Base-by-base conservation (phyloP, 2,329 filamentous ascomycete genomes). In the Aspergillus bombycis region DNA sequence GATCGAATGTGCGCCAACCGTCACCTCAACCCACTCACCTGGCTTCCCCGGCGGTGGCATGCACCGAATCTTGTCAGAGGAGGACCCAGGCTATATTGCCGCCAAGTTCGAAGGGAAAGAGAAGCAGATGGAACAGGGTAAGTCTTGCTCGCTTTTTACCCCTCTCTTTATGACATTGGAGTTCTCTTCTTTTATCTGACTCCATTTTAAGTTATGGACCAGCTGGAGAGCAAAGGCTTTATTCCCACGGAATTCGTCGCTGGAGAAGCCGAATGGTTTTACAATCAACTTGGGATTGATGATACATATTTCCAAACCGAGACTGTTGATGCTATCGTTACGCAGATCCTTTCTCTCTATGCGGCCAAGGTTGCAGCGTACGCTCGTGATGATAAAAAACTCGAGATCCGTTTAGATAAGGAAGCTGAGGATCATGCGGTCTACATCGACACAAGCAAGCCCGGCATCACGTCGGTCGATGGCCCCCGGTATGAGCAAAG, bases 261-360 rank as follows among this genome's bases (percentile, higher is more conserved):
- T 67, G 86, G 89, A 30, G 94, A 99, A 81, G 92, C 94, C 58
- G 86, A 88, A 64, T 99, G 95, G 94, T 99, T 99, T 84, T 99
- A 99, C 84, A 92, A 95, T 77, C 91, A 96, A 79, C 88, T 99
- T 28, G 95, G 95, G 71, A 99, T 99, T 72, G 95, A 99, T 75
- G 95, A 97, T 84, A 94, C 96, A 81, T 98, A 97, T 84, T 98
- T 98, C 82, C 89, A 94, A 76, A 93, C 94, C 69, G 94, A 97
- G 82, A 88, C 86, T 5, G 91, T 91, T 21, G 89, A 92, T 61
- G 92, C 92, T 63, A 96, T 99, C 75, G 91, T 93, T 70, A 96
- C 90, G 78, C 93, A 97, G 77, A 94, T 99, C 75, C 94, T 94
- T 65, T 97, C 94, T 12, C 88, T 99, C 56, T 99, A 98, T 76